These are phyloP conservation scores for Wickerhamomyces bovis DNA, from an alignment of 805 yeast genomes.

Conservation along the genomic window DNA sequence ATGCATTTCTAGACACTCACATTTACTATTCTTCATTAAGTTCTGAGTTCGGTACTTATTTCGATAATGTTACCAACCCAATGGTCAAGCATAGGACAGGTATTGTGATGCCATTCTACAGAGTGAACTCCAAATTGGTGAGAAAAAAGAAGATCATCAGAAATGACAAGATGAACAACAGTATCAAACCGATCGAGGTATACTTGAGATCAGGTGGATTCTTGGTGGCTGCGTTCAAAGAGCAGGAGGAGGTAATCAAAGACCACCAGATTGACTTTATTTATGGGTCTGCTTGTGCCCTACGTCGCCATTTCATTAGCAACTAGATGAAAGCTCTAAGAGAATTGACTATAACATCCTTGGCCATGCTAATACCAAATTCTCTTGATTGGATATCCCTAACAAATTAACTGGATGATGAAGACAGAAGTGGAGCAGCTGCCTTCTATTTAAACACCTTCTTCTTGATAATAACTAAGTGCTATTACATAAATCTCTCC, in stretches of 20 bases:
- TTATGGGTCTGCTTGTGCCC: conserved; percentile 39
- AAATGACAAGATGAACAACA: conserved; percentile 5
- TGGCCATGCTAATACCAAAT: too few species aligned
- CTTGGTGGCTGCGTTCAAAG: conserved; percentile 40
- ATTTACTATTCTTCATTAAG: conserved; percentile 40
- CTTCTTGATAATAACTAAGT: too few species aligned
- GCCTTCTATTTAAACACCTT: too few species aligned
- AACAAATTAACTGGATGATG: too few species aligned
- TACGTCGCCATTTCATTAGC: conserved; percentile 38
- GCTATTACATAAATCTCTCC: too few species aligned
- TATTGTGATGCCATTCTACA: conserved; percentile 45
- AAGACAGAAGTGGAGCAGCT: too few species aligned
- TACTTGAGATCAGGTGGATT: conserved; percentile 48
- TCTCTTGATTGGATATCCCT: too few species aligned
- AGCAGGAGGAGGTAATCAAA: conserved; percentile 24
- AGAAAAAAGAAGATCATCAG: conserved; percentile 27
- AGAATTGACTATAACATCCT: too few species aligned
- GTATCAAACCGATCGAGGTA: conserved; percentile 31
- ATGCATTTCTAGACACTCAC: conserved; percentile 24
- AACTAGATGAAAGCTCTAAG: background rate
- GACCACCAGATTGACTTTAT: conserved; percentile 38
- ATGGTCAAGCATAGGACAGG: conserved; percentile 39
- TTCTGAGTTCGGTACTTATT: conserved; percentile 47
- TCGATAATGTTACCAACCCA: conserved; percentile 26
- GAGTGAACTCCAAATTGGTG: conserved; percentile 37